phyloP scores from a whole-genome alignment of 73 alveolate species.

The Paramecium caudatum region DNA sequence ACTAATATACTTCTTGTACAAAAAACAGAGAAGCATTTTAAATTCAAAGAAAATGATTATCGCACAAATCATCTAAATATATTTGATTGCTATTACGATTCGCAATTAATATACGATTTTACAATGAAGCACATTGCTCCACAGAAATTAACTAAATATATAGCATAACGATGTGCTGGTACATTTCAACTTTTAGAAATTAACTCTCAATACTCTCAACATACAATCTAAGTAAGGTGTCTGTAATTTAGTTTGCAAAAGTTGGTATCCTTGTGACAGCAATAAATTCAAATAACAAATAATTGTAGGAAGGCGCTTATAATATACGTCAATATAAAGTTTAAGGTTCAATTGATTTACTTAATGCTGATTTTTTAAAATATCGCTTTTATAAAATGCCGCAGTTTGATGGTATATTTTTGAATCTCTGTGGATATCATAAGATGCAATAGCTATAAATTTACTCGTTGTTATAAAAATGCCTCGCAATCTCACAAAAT shows the following conservation, averaged over 20 bases:
- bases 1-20: neutral
- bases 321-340: neutral
- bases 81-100: neutral
- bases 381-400: too few relatives aligned
- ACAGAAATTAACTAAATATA: neutral
- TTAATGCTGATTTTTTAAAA: neutral
- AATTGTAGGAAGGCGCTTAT: neutral
- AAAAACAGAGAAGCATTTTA: neutral
- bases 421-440: neutral
- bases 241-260: conserved; percentile 4
- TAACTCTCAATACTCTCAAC: neutral
- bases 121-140: neutral
- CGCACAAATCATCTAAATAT: neutral
- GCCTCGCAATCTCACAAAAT: neutral
- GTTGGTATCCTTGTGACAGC: neutral
- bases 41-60: neutral
- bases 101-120: neutral
- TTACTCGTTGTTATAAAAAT: too few relatives aligned
- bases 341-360: neutral
- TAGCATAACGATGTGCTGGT: conserved; percentile 11
- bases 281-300: neutral
- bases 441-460: neutral
- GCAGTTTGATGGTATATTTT: neutral
- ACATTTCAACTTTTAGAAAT: neutral
- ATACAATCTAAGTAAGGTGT: conserved; percentile 3